phyloP scores from a whole-genome alignment of 2,329 filamentous ascomycete species.

The Hypocrella siamensis region DNA sequence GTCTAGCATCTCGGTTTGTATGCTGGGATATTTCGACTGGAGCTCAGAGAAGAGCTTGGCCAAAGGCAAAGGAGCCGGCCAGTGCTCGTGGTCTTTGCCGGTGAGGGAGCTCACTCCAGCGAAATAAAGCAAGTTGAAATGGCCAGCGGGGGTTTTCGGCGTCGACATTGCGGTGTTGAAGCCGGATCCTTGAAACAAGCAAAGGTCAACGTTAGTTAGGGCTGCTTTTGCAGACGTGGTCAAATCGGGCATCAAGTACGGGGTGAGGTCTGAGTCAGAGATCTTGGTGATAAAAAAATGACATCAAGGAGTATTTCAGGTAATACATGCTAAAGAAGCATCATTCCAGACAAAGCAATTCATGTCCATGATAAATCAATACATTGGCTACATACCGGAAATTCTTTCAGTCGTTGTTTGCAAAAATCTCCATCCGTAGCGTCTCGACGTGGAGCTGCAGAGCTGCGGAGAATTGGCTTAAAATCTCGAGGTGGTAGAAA shows the following conservation, averaged over 20 bases:
- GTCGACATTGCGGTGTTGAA: conserved; percentile 15
- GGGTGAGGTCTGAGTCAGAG: conserved; percentile 35
- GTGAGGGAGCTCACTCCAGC: conserved; percentile 60
- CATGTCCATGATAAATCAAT: conserved; percentile 2
- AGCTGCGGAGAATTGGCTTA: background rate
- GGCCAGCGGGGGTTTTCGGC: conserved; percentile 37
- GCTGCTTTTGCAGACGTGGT: background rate
- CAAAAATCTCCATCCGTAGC: no score
- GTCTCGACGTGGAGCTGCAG: no score
- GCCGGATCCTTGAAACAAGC: background rate
- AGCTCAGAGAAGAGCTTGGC: conserved; percentile 48
- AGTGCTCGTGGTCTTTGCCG: conserved; percentile 45
- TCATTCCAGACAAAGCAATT: conserved; percentile 24
- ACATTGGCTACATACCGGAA: conserved; percentile 4
- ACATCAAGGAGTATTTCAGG: conserved; percentile 41
- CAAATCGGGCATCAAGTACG: conserved; percentile 2
- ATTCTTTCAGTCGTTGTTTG: background rate
- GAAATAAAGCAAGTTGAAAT: conserved; percentile 74
- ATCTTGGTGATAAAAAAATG: conserved; percentile 53
- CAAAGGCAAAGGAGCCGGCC: conserved; percentile 51
- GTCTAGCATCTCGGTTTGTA: conserved; percentile 49
- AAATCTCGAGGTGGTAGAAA: background rate
- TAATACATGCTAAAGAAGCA: conserved; percentile 43
- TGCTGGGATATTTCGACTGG: conserved; percentile 55
- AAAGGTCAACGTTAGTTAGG: conserved; percentile 1